A percentile compares a stretch with the other conserved stretches of the same genome.
These are phyloP conservation scores for Tuber calosporum DNA, from an alignment of 495 filamentous ascomycete species.

Conservation along the genomic window DNA sequence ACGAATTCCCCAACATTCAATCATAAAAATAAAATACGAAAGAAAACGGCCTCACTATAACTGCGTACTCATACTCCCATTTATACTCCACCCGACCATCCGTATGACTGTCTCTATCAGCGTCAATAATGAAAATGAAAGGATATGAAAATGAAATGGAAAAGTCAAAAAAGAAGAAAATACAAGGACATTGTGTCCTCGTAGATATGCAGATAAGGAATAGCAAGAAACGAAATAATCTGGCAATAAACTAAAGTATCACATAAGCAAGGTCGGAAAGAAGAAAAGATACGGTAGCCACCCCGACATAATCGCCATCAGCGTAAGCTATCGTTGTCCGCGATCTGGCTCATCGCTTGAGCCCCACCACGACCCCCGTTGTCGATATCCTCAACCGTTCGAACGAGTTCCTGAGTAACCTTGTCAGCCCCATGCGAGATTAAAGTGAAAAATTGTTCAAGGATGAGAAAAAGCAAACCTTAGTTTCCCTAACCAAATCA, in stretches of 20 bases:
- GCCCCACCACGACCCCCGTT: conserved; percentile 20
- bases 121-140: neutral
- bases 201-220: conserved; percentile 7
- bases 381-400: conserved; percentile 40
- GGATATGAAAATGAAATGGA: neutral
- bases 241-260: neutral
- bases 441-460: neutral
- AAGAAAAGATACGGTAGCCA: neutral
- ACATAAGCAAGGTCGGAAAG: neutral
- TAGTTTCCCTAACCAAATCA: conserved; percentile 75
- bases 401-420: conserved; percentile 28
- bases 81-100: neutral
- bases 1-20: neutral
- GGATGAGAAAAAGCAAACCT: conserved; percentile 36
- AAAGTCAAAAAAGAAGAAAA: neutral
- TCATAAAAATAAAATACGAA: neutral
- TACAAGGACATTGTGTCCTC: conserved; percentile 2
- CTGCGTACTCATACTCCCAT: neutral
- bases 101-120: neutral
- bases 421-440: neutral
- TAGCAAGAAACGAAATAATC: neutral
- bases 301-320: neutral
- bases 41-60: neutral
- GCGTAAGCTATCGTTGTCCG: neutral
- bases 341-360: neutral